Evolutionary conservation across 257 asterid genomes (phyloP).

Genomic region (Scutellaria minor): DNA sequence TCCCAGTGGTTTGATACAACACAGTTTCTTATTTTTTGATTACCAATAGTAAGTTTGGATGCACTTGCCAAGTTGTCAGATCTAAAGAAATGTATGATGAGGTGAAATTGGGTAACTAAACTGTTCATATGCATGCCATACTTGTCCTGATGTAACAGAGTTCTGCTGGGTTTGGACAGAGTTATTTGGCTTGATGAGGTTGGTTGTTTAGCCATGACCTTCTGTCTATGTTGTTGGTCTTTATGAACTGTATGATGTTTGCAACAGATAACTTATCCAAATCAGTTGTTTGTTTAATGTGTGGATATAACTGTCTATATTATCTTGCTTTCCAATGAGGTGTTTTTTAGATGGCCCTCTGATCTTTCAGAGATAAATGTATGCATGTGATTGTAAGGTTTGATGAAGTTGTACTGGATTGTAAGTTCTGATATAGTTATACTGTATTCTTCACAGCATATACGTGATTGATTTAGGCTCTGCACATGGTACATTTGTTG

Average conservation of each 20-base stretch:
- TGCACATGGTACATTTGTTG: slow-evolving; percentile 98
- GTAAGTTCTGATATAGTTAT: slow-evolving; percentile 28
- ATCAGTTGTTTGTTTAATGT: not conserved
- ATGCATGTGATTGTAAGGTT: slow-evolving; percentile 8
- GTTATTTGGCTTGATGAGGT: slow-evolving; percentile 24
- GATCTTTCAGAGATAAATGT: slow-evolving; percentile 11
- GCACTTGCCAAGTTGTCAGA: slow-evolving; percentile 14
- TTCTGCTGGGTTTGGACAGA: slow-evolving; percentile 1
- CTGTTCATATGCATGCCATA: slow-evolving; percentile 1
- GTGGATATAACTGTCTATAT: slow-evolving; percentile 8
- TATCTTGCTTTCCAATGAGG: slow-evolving; percentile 21
- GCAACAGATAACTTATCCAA: slow-evolving; percentile 11
- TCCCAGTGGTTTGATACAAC: slow-evolving; percentile 5
- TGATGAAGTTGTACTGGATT: slow-evolving; percentile 22
- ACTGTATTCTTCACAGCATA: slow-evolving; percentile 61
- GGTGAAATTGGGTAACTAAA: slow-evolving; percentile 18
- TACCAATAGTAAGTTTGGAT: slow-evolving; percentile 13
- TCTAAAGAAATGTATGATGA: not conserved
- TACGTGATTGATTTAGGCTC: slow-evolving; percentile 95
- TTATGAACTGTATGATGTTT: slow-evolving; percentile 4
- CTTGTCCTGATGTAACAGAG: not conserved
- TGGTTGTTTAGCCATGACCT: slow-evolving; percentile 30
- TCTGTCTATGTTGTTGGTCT: slow-evolving; percentile 10
- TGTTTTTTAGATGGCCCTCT: slow-evolving; percentile 7
- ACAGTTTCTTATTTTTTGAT: slow-evolving; percentile 16